Conservation (phyloP, 352 stramenopile genomes). For the Globisporangium yorkense region DNA sequence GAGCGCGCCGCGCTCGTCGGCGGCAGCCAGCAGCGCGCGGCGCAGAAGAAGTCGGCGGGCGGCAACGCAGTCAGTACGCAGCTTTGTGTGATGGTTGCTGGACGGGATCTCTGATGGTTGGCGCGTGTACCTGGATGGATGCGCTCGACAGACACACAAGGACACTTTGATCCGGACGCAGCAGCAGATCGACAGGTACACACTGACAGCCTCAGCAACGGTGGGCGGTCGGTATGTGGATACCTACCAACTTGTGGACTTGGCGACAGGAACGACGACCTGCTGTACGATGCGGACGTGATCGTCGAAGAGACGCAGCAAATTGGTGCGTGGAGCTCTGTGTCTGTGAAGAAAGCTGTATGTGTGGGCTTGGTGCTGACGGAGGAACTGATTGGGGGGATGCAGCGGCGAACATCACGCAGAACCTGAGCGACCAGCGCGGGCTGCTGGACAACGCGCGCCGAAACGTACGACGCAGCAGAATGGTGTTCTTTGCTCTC, state of each 20-base stretch:
- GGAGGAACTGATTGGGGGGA: neutral
- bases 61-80: conserved; percentile 17
- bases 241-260: neutral
- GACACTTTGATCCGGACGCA: conserved; percentile 60
- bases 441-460: conserved; percentile 60
- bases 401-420: conserved; percentile 54
- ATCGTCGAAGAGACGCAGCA: conserved; percentile 64
- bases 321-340: conserved; percentile 24
- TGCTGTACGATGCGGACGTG: conserved; percentile 55
- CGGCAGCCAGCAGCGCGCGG: conserved; percentile 48
- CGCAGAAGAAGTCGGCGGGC: conserved; percentile 25
- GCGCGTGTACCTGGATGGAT: neutral
- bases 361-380: neutral
- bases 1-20: conserved; percentile 69
- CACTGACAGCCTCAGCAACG: neutral
- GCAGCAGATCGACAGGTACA: conserved; percentile 51
- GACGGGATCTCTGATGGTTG: neutral
- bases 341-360: neutral
- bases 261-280: conserved; percentile 44
- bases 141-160: conserved; percentile 16
- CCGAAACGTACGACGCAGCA: conserved; percentile 42
- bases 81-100: neutral
- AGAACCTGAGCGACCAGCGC: conserved; percentile 51
- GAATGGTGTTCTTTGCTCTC: neutral
- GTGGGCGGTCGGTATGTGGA: neutral